Percentiles rank a stretch among this genome's conserved stretches.
Evolutionary conservation across 2,329 filamentous ascomycete species (phyloP).

Genomic region (Verticillium albo-atrum): DNA sequence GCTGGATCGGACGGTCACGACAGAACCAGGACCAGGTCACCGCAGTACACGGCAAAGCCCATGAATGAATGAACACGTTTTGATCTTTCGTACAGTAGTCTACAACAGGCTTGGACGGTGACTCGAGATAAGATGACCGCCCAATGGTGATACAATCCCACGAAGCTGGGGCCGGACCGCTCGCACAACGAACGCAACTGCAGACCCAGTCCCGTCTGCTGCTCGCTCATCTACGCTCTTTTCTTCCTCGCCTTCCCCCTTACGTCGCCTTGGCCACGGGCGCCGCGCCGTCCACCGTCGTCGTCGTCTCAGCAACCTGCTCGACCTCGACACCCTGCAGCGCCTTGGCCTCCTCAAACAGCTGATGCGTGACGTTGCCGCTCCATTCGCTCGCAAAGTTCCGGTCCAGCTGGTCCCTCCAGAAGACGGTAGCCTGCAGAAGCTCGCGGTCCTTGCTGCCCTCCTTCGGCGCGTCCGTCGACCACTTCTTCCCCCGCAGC

Average conservation of each 20-base stretch:
- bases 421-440: conserved; percentile 42
- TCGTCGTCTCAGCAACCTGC: neutral
- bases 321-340: neutral
- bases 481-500: conserved; percentile 1
- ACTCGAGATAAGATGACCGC: neutral
- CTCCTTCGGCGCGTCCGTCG: conserved; percentile 2
- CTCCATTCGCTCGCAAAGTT: conserved; percentile 45
- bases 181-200: neutral
- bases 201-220: neutral
- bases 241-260: neutral
- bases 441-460: conserved; percentile 20
- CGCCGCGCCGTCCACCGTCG: neutral
- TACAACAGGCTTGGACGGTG: conserved; percentile 2
- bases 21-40: neutral
- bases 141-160: neutral
- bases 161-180: neutral
- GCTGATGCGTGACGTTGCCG: conserved; percentile 46
- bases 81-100: conserved; percentile 10
- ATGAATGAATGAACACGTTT: neutral
- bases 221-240: neutral
- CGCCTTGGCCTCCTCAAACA: conserved; percentile 20
- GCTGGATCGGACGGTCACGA: neutral
- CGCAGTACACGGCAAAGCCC: neutral
- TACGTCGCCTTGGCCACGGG: neutral
- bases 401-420: conserved; percentile 44